Evolutionary conservation across 176 grass and related monocot species (phyloP), one percentile per base, ranked within the genome.

Genomic region (Lolium perenne): DNA sequence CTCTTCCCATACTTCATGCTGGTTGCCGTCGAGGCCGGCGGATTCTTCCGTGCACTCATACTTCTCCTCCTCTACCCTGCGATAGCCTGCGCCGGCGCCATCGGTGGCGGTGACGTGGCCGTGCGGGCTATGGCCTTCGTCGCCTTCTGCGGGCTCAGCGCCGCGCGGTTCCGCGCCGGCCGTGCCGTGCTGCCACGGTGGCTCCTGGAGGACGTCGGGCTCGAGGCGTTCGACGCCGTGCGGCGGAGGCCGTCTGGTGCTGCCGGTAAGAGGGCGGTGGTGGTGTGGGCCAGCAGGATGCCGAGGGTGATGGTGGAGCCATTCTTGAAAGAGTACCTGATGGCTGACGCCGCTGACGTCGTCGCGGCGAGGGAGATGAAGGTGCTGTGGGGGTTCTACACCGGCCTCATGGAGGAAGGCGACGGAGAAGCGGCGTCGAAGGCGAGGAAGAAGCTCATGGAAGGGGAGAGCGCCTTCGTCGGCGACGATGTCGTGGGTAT

Each of bases 1-100:
- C 87, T 89, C 20, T 97, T 97, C 76, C 79, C 81, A 46, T 97
- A 97, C 91, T 97, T 97, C 92, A 97, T 97, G 90, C 90, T 94
- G 12, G 92, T 94, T 11, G 90, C 95, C 17, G 67, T 94, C 5
- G 95, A 97, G 75, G 88, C 84, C 9, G 92, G 95, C 0, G 32
- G 89, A 21, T 81, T 97, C 79, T 20, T 88, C 55, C 86, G 95
- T 12, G 90, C 82, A 16, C 81, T 97, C 38, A 29, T 79, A 3
- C 79, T 97, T 20, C 78, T 97, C 4, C 81, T 93, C 23, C 71
- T 90, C 0, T 91, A 87, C 82, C 95, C 95, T 0, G 6, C 8
- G 3, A 57, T 81, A 20, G 12, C 15, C 9, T 71, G 38, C 61
- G 25, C 57, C 13, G 23, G 47, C 32, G 15, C 26, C 29, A 16